These are phyloP conservation scores for Hypoxylon sp. DNA, from an alignment of 2,329 filamentous ascomycete species.

Conservation along the genomic window DNA sequence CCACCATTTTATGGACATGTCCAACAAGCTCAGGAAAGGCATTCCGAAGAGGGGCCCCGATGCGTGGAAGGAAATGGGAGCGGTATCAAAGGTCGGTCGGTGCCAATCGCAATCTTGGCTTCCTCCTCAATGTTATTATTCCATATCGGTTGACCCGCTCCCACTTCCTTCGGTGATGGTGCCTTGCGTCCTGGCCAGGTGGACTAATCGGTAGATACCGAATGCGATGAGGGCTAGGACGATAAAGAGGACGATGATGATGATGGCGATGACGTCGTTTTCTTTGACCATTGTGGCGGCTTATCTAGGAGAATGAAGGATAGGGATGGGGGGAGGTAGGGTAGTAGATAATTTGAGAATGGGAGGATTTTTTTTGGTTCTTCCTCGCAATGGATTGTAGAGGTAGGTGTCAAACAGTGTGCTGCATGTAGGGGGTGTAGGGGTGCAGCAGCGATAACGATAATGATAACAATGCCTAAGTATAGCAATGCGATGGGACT, in stretches of 20 bases:
- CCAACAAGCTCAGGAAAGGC: not conserved
- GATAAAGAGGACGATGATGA: constrained; percentile 76
- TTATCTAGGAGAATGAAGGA: constrained; percentile 14
- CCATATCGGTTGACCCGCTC: constrained; percentile 35
- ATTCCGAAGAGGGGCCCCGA: not conserved
- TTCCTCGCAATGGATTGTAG: constrained; percentile 5
- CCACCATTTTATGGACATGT: not conserved
- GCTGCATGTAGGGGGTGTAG: not conserved
- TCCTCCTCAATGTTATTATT: constrained; percentile 20
- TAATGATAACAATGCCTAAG: not conserved
- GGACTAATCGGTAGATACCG: constrained; percentile 74
- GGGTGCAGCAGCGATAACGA: constrained; percentile 12
- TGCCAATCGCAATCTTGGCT: not conserved
- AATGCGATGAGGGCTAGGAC: constrained; percentile 73
- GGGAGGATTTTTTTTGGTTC: not conserved
- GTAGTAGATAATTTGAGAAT: not conserved
- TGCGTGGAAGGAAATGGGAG: constrained; percentile 8
- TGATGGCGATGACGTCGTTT: constrained; percentile 78
- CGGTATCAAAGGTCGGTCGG: not conserved
- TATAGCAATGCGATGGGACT: not conserved
- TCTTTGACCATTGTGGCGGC: constrained; percentile 68
- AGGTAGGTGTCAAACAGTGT: not conserved
- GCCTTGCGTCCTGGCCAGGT: constrained; percentile 60
- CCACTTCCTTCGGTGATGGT: constrained; percentile 48
- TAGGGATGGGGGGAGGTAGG: constrained; percentile 12